Percentiles rank a stretch among this genome's conserved stretches.
phyloP scores from a whole-genome alignment of 2,329 filamentous ascomycete species.

The Apiospora rasikravindrae region DNA sequence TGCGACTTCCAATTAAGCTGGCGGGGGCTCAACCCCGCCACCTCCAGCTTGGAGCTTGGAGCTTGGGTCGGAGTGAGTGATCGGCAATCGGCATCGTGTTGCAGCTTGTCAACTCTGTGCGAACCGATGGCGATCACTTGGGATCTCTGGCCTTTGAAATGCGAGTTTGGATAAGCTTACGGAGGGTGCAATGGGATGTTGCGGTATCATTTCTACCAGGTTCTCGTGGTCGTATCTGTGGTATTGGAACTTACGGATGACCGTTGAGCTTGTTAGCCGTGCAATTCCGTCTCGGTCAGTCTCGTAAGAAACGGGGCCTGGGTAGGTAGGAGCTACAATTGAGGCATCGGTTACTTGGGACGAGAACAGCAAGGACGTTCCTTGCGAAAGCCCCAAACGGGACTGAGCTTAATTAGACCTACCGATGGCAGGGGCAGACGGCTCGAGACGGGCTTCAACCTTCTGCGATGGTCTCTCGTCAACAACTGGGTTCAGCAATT shows the following conservation, averaged over 20 bases:
- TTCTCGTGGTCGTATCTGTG: too few species aligned
- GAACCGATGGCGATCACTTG: neutral
- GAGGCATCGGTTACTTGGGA: neutral
- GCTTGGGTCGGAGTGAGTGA: neutral
- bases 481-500: neutral
- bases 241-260: neutral
- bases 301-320: neutral
- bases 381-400: neutral
- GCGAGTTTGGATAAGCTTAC: neutral
- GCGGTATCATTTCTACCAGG: neutral
- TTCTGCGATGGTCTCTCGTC: too few species aligned
- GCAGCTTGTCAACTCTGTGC: too few species aligned
- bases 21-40: neutral
- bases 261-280: neutral
- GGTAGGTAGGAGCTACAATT: neutral
- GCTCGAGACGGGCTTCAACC: too few species aligned
- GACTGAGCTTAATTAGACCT: neutral
- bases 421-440: neutral
- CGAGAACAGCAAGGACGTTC: neutral
- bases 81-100: neutral
- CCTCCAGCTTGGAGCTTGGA: too few species aligned
- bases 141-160: neutral
- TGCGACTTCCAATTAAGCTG: neutral
- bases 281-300: neutral
- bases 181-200: neutral